Percentiles rank a stretch among this genome's conserved stretches.
Conservation (phyloP, 495 filamentous ascomycete species). For the Aspergillus egyptiacus region DNA sequence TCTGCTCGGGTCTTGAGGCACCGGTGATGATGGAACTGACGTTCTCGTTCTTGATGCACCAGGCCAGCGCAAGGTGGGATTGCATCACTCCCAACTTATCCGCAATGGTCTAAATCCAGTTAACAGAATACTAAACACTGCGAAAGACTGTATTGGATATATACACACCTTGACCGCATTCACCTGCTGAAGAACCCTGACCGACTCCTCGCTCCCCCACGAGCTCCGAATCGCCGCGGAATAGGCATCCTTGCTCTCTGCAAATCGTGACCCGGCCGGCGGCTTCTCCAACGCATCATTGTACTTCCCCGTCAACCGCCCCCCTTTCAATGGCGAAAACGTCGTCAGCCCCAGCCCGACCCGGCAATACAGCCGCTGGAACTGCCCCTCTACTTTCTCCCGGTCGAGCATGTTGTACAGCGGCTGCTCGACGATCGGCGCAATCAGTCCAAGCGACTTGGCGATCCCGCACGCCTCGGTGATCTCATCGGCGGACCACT, state of each 20-base stretch:
- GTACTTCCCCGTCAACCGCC: constrained; percentile 79
- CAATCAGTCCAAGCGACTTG: constrained; percentile 68
- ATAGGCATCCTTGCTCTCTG: constrained; percentile 37
- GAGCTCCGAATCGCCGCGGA: constrained; percentile 25
- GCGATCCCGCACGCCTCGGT: constrained; percentile 68
- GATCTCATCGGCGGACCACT: constrained; percentile 82
- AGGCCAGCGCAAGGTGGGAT: constrained; percentile 66
- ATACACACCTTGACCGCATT: constrained; percentile 18
- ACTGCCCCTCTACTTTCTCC: constrained; percentile 73
- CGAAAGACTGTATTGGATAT: too few species aligned
- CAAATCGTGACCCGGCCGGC: constrained; percentile 32
- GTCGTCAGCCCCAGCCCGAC: constrained; percentile 66
- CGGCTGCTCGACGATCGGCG: constrained; percentile 79
- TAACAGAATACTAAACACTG: too few species aligned
- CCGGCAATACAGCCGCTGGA: constrained; percentile 56
- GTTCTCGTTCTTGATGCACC: constrained; percentile 71
- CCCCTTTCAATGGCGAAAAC: constrained; percentile 66
- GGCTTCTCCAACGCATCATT: constrained; percentile 47
- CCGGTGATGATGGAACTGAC: constrained; percentile 73
- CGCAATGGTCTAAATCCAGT: constrained; percentile 53
- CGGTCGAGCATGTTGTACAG: constrained; percentile 71
- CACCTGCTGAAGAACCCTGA: constrained; percentile 22
- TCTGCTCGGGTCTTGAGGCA: constrained; percentile 64
- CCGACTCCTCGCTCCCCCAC: constrained; percentile 23
- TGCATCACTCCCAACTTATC: constrained; percentile 59